Conservation (phyloP, 768 basidiomycete species). For the Grammothele lineata region DNA sequence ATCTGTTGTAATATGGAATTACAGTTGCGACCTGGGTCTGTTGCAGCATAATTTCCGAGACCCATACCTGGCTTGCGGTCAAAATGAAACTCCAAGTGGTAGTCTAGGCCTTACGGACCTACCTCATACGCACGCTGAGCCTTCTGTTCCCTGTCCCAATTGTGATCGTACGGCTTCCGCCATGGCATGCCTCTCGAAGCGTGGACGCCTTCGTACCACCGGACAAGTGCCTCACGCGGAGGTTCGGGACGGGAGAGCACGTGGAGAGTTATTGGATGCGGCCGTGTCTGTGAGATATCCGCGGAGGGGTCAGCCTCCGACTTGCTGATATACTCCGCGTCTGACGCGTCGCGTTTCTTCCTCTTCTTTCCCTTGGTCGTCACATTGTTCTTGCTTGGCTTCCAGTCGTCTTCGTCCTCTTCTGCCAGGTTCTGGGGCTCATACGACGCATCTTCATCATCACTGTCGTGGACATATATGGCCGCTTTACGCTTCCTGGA, state of each 20-base stretch:
- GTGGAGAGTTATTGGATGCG: constrained; percentile 49
- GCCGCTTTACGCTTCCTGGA: constrained; percentile 22
- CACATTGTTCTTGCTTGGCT: background rate
- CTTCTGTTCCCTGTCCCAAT: constrained; percentile 50
- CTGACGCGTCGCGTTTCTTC: constrained; percentile 8
- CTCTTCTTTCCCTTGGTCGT: background rate
- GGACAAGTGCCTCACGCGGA: constrained; percentile 46
- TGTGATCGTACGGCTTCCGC: constrained; percentile 68
- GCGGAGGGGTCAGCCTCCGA: background rate
- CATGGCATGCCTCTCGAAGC: constrained; percentile 84
- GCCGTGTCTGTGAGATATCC: background rate
- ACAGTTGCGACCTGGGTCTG: constrained; percentile 93
- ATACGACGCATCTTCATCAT: constrained; percentile 15
- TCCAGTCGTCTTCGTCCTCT: constrained; percentile 1
- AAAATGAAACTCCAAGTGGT: background rate
- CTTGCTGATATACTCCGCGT: background rate
- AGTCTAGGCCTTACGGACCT: constrained; percentile 13
- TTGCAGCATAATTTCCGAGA: constrained; percentile 94
- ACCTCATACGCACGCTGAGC: constrained; percentile 93
- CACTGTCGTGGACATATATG: constrained; percentile 8
- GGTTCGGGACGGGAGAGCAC: constrained; percentile 35
- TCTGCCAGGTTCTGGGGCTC: constrained; percentile 4
- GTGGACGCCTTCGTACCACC: constrained; percentile 72
- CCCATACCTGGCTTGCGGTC: constrained; percentile 58
- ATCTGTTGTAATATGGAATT: constrained; percentile 88